Percentiles rank a stretch among this genome's conserved stretches.
Conservation (phyloP, 177 flowering plant species). For the Tripterygium wilfordii region DNA sequence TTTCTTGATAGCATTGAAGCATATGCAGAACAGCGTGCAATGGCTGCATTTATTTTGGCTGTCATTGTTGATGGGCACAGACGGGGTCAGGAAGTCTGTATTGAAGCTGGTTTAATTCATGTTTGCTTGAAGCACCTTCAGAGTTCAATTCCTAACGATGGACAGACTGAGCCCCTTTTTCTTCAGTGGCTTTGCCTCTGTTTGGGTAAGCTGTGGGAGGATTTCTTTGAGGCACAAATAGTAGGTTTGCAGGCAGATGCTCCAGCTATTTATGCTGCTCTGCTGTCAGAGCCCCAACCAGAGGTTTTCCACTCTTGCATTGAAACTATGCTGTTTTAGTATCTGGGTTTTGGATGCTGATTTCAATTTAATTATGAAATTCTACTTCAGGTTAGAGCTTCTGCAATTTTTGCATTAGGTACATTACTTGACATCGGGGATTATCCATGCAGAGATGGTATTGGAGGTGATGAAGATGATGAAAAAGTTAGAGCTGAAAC, state of each 20-base stretch:
- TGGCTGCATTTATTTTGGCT: conserved; percentile 99
- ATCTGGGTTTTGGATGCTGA: too few relatives aligned
- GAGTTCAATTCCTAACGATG: conserved; percentile 52
- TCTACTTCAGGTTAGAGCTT: conserved; percentile 81
- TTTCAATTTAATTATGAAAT: too few relatives aligned
- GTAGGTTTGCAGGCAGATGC: conserved; percentile 73
- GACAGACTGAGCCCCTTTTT: conserved; percentile 73
- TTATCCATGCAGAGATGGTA: conserved; percentile 60
- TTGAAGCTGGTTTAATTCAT: conserved; percentile 68
- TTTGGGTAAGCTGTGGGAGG: conserved; percentile 95
- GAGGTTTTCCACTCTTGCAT: conserved; percentile 55
- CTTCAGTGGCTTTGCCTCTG: conserved; percentile 98
- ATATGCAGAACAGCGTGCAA: conserved; percentile 92
- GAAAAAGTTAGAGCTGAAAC: conserved; percentile 72
- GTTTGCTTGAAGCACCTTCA: conserved; percentile 86
- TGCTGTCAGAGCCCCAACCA: conserved; percentile 84
- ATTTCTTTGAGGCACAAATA: conserved; percentile 73
- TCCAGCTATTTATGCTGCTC: conserved; percentile 47
- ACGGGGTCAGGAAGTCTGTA: conserved; percentile 88
- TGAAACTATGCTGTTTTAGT: too few relatives aligned
- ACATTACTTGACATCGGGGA: conserved; percentile 78
- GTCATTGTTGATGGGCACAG: conserved; percentile 90
- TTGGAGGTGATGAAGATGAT: conserved; percentile 76
- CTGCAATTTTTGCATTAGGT: conserved; percentile 86
- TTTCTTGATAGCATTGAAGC: conserved; percentile 93